Percentiles rank a stretch among this genome's conserved stretches.
Evolutionary conservation across 83 land plant species (phyloP).

Genomic region (Diphasiastrum complanatum): DNA sequence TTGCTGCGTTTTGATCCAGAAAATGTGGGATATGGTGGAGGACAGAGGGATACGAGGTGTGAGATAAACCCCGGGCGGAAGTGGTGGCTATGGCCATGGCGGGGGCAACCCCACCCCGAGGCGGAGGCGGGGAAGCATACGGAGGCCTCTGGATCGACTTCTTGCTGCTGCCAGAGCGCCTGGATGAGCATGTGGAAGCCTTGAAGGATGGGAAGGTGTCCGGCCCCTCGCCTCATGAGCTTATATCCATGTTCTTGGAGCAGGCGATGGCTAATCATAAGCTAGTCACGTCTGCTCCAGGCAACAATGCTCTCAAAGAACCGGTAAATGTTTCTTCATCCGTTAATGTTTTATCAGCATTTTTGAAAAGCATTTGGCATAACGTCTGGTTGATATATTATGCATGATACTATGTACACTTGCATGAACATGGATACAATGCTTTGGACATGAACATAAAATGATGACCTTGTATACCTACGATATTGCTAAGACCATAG

Average conservation of each 20-base stretch:
- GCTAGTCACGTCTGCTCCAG: constrained; percentile 1
- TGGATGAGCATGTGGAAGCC: constrained; percentile 28
- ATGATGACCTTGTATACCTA: no score
- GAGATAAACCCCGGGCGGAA: constrained; percentile 7
- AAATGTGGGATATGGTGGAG: no score
- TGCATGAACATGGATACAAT: no score
- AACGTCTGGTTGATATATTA: no score
- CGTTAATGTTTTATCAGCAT: no score
- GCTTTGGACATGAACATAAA: no score
- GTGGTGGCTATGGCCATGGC: constrained; percentile 8
- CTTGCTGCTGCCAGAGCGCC: constrained; percentile 21
- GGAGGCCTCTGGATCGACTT: constrained; percentile 30
- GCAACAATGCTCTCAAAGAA: constrained; percentile 7
- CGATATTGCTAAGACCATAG: no score
- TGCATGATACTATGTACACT: no score
- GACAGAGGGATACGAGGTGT: no score
- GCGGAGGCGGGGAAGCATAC: constrained; percentile 19
- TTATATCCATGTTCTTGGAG: constrained; percentile 28
- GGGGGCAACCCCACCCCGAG: constrained; percentile 13
- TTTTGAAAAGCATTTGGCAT: no score
- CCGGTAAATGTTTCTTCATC: constrained; percentile 2
- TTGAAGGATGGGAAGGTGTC: background rate
- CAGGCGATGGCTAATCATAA: constrained; percentile 30
- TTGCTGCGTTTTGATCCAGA: no score
- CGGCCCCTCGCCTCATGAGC: constrained; percentile 18